A percentile compares a stretch with the other conserved stretches of the same genome.
Evolutionary conservation across 352 stramenopile genomes (phyloP).

Genomic region (Globisporangium spiculum): DNA sequence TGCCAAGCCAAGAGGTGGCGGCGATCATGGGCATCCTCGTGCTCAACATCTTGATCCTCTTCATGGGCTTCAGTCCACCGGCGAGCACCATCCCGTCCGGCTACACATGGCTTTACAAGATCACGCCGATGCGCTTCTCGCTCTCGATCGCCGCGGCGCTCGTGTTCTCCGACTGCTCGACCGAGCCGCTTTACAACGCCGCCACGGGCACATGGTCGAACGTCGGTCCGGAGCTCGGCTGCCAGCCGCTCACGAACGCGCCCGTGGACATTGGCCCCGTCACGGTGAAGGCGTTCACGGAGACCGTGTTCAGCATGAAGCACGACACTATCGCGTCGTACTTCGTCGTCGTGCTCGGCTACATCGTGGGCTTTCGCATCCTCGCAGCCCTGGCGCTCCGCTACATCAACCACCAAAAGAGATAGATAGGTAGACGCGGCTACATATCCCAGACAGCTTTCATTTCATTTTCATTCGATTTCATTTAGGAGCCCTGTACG

Average conservation of each 20-base stretch:
- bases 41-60: constrained; percentile 40
- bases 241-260: too few relatives aligned
- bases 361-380: constrained; percentile 1
- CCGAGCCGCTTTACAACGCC: too few relatives aligned
- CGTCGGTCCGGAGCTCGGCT: too few relatives aligned
- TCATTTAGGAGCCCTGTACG: too few relatives aligned
- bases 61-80: constrained; percentile 40
- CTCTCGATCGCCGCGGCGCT: neutral
- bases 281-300: too few relatives aligned
- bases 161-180: constrained; percentile 13
- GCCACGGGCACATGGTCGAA: too few relatives aligned
- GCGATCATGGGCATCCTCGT: constrained; percentile 26
- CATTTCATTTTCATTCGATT: too few relatives aligned
- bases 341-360: neutral
- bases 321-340: neutral
- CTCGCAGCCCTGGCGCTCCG: neutral
- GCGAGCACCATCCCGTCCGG: constrained; percentile 18
- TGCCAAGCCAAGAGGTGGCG: constrained; percentile 35
- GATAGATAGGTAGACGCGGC: neutral
- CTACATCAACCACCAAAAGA: constrained; percentile 1
- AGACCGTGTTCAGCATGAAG: constrained; percentile 15
- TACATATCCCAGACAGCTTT: too few relatives aligned
- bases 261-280: too few relatives aligned
- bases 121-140: neutral
- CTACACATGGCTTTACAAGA: constrained; percentile 16